phyloP scores from a whole-genome alignment of 495 filamentous ascomycete species.

The Chaetomium tenue region DNA sequence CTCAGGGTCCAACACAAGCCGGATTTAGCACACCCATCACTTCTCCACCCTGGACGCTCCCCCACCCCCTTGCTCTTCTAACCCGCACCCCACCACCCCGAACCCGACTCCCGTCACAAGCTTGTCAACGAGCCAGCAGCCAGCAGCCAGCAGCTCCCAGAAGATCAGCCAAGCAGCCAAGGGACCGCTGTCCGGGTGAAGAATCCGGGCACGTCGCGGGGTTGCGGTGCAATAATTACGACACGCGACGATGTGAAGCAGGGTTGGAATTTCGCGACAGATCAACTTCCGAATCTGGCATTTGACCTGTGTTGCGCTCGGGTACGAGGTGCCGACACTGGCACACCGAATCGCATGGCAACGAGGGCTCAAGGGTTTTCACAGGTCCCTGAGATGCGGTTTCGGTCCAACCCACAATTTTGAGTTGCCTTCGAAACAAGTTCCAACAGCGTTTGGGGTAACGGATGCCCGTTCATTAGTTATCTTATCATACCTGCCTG shows the following conservation, averaged over 20 bases:
- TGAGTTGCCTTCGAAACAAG: too few species aligned
- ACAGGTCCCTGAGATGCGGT: background rate
- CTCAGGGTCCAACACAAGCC: slow-evolving; percentile 6
- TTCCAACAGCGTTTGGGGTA: too few species aligned
- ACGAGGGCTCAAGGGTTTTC: background rate
- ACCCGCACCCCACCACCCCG: background rate
- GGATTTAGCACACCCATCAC: slow-evolving; percentile 5
- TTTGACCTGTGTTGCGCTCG: background rate
- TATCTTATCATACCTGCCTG: too few species aligned
- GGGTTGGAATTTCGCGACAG: background rate
- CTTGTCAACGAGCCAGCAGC: too few species aligned
- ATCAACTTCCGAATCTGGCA: background rate
- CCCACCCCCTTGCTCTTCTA: background rate
- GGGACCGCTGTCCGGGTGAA: background rate
- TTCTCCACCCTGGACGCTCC: background rate
- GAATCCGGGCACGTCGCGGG: background rate
- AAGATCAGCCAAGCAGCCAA: slow-evolving; percentile 12
- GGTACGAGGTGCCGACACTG: background rate
- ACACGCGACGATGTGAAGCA: background rate
- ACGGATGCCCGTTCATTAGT: too few species aligned
- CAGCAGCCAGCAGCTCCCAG: too few species aligned
- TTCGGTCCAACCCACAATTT: too few species aligned
- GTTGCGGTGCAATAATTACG: background rate
- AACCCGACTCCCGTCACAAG: too few species aligned
- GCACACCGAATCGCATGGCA: background rate